phyloP scores from a whole-genome alignment of 306 rosid species.

The Datisca glomerata region DNA sequence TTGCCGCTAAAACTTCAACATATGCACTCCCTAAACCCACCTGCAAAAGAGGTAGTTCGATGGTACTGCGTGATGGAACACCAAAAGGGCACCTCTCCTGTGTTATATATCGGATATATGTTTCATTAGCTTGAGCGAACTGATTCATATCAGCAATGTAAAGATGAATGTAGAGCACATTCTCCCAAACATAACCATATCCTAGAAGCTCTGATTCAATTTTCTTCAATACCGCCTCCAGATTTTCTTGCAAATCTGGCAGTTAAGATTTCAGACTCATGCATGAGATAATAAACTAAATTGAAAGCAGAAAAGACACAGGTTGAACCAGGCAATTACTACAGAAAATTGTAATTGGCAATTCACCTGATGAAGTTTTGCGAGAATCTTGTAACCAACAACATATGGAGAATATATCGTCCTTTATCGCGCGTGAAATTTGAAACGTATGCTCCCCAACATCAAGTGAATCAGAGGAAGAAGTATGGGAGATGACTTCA shows the following conservation, averaged over 20 bases:
- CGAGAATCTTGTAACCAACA: slow-evolving; percentile 74
- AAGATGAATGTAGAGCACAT: slow-evolving; percentile 78
- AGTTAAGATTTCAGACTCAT: slow-evolving; percentile 13
- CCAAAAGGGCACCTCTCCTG: slow-evolving; percentile 82
- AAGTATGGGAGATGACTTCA: slow-evolving; percentile 28
- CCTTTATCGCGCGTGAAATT: slow-evolving; percentile 56
- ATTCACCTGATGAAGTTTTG: slow-evolving; percentile 29
- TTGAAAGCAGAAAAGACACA: neutral
- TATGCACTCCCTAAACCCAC: slow-evolving; percentile 61
- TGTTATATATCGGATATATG: slow-evolving; percentile 62
- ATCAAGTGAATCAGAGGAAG: slow-evolving; percentile 20
- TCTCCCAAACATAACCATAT: slow-evolving; percentile 68
- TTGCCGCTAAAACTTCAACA: slow-evolving; percentile 72
- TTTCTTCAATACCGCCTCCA: slow-evolving; percentile 48
- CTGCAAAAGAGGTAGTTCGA: slow-evolving; percentile 64
- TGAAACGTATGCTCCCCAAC: slow-evolving; percentile 34
- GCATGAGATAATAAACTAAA: too few relatives aligned
- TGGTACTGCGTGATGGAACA: slow-evolving; percentile 94
- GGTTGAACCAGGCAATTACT: too few relatives aligned
- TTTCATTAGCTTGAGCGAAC: slow-evolving; percentile 71
- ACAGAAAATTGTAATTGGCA: slow-evolving; percentile 3
- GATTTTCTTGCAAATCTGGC: slow-evolving; percentile 64
- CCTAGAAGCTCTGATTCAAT: slow-evolving; percentile 45
- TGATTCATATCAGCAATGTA: slow-evolving; percentile 77
- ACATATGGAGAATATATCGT: slow-evolving; percentile 49